Conservation (phyloP, 495 filamentous ascomycete species). For the Bathelium albidoporum region DNA sequence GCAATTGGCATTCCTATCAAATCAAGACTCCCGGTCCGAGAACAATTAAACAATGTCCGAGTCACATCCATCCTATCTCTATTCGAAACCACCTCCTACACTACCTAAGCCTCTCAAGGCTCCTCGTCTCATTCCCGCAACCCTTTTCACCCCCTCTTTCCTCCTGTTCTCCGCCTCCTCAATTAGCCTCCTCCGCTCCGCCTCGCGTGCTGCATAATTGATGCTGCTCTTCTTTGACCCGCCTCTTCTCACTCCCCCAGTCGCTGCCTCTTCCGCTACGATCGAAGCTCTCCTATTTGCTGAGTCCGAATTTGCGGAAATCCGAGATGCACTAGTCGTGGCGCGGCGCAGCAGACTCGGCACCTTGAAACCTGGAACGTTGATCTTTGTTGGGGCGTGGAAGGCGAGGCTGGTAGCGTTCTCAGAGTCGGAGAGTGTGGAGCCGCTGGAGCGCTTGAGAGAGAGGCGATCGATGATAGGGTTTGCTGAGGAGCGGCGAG, state of each 20-base stretch:
- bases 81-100: slow-evolving; percentile 3
- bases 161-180: slow-evolving; percentile 52
- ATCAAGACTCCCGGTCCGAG: too few species aligned
- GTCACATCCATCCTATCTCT: neutral
- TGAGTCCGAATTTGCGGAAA: slow-evolving; percentile 27
- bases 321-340: slow-evolving; percentile 49
- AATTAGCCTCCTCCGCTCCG: slow-evolving; percentile 47
- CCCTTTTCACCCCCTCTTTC: slow-evolving; percentile 54
- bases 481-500: neutral
- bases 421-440: slow-evolving; percentile 32
- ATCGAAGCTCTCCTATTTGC: slow-evolving; percentile 17
- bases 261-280: slow-evolving; percentile 29
- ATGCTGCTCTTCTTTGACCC: slow-evolving; percentile 67
- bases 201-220: slow-evolving; percentile 74
- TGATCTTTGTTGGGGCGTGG: slow-evolving; percentile 20
- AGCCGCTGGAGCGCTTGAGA: slow-evolving; percentile 57
- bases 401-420: slow-evolving; percentile 24
- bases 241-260: slow-evolving; percentile 32
- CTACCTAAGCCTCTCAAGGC: neutral
- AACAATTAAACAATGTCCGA: too few species aligned
- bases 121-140: slow-evolving; percentile 1
- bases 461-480: slow-evolving; percentile 68
- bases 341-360: slow-evolving; percentile 71
- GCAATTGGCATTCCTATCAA: too few species aligned
- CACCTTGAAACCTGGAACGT: slow-evolving; percentile 50